A percentile compares a stretch with the other conserved stretches of the same genome.
These are phyloP conservation scores for Brassica nigra DNA, from an alignment of 345 rosid species.

Conservation along the genomic window DNA sequence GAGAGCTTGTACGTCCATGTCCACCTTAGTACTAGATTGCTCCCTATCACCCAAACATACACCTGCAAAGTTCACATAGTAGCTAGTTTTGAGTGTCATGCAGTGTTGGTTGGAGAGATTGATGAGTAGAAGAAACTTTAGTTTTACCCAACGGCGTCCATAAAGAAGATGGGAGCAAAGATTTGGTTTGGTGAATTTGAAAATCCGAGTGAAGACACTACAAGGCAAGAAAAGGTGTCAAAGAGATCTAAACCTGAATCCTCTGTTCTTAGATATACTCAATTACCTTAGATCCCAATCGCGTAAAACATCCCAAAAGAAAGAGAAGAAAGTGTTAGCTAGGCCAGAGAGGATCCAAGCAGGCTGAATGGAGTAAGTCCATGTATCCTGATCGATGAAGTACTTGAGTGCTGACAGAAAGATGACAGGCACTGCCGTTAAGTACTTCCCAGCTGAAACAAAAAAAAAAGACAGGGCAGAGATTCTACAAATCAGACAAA, in stretches of 20 bases:
- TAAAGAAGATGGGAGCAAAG: constrained; percentile 53
- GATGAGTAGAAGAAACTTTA: background rate
- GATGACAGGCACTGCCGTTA: constrained; percentile 90
- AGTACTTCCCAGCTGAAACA: constrained; percentile 79
- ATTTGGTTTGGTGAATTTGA: constrained; percentile 74
- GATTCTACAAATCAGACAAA: constrained; percentile 3
- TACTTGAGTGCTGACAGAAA: constrained; percentile 95
- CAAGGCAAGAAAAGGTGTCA: background rate
- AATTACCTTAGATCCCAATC: constrained; percentile 96
- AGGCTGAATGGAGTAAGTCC: constrained; percentile 83
- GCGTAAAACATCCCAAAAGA: constrained; percentile 91
- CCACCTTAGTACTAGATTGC: constrained; percentile 86
- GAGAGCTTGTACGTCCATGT: constrained; percentile 98
- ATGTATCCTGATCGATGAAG: constrained; percentile 68
- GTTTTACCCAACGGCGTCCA: constrained; percentile 82
- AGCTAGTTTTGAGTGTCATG: background rate
- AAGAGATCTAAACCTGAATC: background rate
- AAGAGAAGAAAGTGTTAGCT: constrained; percentile 81
- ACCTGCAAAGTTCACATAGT: constrained; percentile 52
- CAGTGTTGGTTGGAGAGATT: background rate
- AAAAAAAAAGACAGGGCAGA: constrained; percentile 36
- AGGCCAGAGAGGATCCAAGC: constrained; percentile 89
- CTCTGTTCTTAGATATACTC: background rate
- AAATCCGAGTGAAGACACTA: constrained; percentile 86
- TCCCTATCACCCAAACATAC: constrained; percentile 85